Percentiles rank a stretch among this genome's conserved stretches.
These are phyloP conservation scores for Geotrichum phurueaensis DNA, from an alignment of 1,139 yeast genomes.

Conservation along the genomic window DNA sequence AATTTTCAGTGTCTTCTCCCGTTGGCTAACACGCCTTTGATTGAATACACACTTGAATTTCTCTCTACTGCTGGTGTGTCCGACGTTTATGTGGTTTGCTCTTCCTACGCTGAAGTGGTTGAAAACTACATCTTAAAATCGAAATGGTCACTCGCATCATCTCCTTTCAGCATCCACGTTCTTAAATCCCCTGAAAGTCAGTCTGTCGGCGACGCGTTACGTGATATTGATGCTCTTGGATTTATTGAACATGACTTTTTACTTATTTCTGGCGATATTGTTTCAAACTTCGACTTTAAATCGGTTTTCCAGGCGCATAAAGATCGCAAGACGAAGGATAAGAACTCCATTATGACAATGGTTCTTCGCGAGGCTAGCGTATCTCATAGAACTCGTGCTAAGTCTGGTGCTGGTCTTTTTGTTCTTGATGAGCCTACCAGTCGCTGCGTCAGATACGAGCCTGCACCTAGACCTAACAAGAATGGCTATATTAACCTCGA, in stretches of 20 bases:
- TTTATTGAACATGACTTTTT: constrained; percentile 83
- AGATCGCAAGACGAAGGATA: constrained; percentile 62
- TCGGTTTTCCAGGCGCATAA: constrained; percentile 70
- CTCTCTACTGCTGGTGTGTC: constrained; percentile 84
- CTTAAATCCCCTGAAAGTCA: constrained; percentile 82
- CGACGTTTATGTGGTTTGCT: constrained; percentile 85
- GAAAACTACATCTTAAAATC: constrained; percentile 74
- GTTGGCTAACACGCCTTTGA: constrained; percentile 83
- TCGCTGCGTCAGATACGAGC: constrained; percentile 79
- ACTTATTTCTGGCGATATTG: constrained; percentile 88
- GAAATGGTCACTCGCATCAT: constrained; percentile 66
- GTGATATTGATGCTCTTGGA: constrained; percentile 89
- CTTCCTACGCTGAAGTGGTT: constrained; percentile 84
- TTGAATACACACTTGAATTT: constrained; percentile 92
- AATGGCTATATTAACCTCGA: constrained; percentile 40
- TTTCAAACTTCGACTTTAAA: constrained; percentile 77
- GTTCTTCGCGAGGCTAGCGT: constrained; percentile 81
- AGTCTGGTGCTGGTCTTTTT: constrained; percentile 75
- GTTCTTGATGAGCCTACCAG: constrained; percentile 66
- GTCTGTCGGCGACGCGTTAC: constrained; percentile 95
- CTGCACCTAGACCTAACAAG: constrained; percentile 28
- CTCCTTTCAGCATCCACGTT: constrained; percentile 75
- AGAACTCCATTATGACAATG: constrained; percentile 91
- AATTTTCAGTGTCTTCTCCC: constrained; percentile 62
- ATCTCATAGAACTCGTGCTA: constrained; percentile 67